Percentiles rank a stretch among this genome's conserved stretches.
phyloP scores from a whole-genome alignment of 2,329 filamentous ascomycete species.

The Alternaria longipes region DNA sequence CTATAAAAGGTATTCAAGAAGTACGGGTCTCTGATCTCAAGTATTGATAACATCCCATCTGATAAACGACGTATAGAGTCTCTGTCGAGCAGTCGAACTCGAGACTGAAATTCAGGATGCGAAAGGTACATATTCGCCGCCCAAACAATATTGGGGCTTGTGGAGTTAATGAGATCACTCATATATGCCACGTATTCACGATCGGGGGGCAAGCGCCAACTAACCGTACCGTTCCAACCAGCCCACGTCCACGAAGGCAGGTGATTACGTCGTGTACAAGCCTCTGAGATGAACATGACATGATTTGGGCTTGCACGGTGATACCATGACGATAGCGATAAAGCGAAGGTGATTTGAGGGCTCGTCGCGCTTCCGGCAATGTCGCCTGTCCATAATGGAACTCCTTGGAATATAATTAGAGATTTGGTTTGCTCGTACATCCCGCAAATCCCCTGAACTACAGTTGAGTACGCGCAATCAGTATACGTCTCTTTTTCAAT shows the following conservation, averaged over 20 bases:
- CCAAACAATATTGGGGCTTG: slow-evolving; percentile 14
- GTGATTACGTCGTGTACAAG: slow-evolving; percentile 1
- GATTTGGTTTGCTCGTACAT: slow-evolving; percentile 11
- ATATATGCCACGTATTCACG: slow-evolving; percentile 16
- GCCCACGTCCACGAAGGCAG: slow-evolving; percentile 14
- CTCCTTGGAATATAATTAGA: slow-evolving; percentile 9
- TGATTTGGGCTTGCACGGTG: slow-evolving; percentile 9
- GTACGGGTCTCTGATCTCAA: slow-evolving; percentile 4
- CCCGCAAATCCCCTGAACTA: not conserved
- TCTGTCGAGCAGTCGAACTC: slow-evolving; percentile 3
- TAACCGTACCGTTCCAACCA: slow-evolving; percentile 22
- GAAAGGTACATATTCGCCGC: slow-evolving; percentile 18
- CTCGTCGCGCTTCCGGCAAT: slow-evolving; percentile 9
- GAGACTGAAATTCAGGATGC: not conserved
- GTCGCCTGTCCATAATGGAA: slow-evolving; percentile 19
- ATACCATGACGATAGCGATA: slow-evolving; percentile 22
- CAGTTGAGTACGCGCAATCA: not conserved
- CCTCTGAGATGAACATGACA: slow-evolving; percentile 18
- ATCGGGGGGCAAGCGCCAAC: slow-evolving; percentile 22
- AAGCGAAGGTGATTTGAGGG: slow-evolving; percentile 17
- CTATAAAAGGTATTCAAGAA: slow-evolving; percentile 7
- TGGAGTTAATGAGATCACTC: slow-evolving; percentile 18
- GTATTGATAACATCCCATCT: not conserved
- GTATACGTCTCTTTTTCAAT: not conserved
- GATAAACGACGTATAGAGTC: not conserved